phyloP scores from a whole-genome alignment of 139 green algal genomes.

The Volvox reticuliferus region DNA sequence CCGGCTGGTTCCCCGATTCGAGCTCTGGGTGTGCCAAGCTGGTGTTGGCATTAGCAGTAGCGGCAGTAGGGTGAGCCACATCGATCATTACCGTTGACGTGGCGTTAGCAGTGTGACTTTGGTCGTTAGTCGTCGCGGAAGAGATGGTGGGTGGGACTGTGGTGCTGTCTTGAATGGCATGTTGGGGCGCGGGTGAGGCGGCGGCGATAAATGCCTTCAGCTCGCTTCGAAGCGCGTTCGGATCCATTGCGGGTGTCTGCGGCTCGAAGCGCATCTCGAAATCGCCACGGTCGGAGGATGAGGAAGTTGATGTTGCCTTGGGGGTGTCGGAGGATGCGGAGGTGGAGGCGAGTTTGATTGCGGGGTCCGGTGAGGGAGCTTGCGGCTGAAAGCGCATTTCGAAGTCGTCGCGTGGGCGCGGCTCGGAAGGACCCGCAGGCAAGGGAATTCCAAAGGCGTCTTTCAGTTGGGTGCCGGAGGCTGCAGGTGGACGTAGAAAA shows the following conservation, averaged over 20 bases:
- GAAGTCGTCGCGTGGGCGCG: conserved; percentile 2
- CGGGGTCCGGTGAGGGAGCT: background rate
- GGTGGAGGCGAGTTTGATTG: background rate
- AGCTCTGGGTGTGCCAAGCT: too few relatives aligned
- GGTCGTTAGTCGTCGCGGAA: background rate
- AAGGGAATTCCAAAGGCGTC: conserved; percentile 12
- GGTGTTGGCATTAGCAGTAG: too few relatives aligned
- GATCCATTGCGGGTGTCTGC: background rate
- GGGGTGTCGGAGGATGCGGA: background rate
- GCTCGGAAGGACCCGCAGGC: background rate
- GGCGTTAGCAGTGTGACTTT: too few relatives aligned
- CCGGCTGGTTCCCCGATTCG: background rate
- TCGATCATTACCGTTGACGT: too few relatives aligned
- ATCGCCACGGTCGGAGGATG: background rate
- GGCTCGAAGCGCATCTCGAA: background rate
- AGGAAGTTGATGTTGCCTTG: background rate
- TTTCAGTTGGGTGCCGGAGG: background rate
- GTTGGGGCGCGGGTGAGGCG: background rate
- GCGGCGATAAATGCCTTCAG: background rate
- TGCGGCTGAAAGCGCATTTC: conserved; percentile 17
- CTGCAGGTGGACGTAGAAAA: background rate
- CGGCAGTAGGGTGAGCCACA: too few relatives aligned
- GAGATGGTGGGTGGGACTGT: too few relatives aligned
- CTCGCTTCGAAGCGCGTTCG: background rate
- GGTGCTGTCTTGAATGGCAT: background rate